Evolutionary conservation across 805 yeast species (phyloP).

Genomic region (Candida alai): DNA sequence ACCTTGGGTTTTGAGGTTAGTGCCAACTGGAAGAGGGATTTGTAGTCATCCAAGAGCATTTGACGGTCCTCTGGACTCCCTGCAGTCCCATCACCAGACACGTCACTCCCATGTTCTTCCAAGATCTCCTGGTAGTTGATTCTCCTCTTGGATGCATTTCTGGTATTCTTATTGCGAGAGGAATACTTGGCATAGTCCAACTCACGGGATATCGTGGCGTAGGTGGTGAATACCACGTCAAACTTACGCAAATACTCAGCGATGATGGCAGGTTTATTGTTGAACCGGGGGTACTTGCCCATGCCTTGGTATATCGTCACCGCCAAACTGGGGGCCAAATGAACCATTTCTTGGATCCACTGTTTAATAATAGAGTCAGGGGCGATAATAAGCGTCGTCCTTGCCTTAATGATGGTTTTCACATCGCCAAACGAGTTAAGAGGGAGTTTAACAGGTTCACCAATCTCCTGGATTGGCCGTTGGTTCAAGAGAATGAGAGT

Average conservation of each 20-base stretch:
- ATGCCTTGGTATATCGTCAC: slow-evolving; percentile 65
- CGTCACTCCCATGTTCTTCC: slow-evolving; percentile 9
- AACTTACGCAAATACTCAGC: slow-evolving; percentile 54
- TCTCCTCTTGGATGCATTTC: slow-evolving; percentile 22
- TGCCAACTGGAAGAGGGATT: slow-evolving; percentile 25
- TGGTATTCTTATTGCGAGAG: slow-evolving; percentile 49
- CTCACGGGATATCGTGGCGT: slow-evolving; percentile 66
- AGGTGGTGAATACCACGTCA: slow-evolving; percentile 82
- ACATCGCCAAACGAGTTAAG: slow-evolving; percentile 36
- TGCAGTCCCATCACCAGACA: background rate
- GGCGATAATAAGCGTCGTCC: slow-evolving; percentile 77
- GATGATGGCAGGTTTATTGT: slow-evolving; percentile 36
- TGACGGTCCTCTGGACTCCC: slow-evolving; percentile 2
- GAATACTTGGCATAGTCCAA: slow-evolving; percentile 75
- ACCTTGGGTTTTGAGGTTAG: slow-evolving; percentile 21
- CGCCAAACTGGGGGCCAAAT: slow-evolving; percentile 55
- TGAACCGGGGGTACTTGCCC: slow-evolving; percentile 21
- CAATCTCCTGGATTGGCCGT: slow-evolving; percentile 39
- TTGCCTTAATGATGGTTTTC: slow-evolving; percentile 47
- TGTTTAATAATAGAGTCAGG: slow-evolving; percentile 83
- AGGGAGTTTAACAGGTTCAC: slow-evolving; percentile 24
- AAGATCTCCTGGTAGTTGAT: slow-evolving; percentile 4
- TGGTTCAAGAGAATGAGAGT: slow-evolving; percentile 61
- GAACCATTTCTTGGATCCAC: slow-evolving; percentile 74
- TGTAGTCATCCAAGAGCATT: slow-evolving; percentile 14